Base-by-base conservation (phyloP, 164 flowering plant genomes). In the Aristolochia fimbriata region DNA sequence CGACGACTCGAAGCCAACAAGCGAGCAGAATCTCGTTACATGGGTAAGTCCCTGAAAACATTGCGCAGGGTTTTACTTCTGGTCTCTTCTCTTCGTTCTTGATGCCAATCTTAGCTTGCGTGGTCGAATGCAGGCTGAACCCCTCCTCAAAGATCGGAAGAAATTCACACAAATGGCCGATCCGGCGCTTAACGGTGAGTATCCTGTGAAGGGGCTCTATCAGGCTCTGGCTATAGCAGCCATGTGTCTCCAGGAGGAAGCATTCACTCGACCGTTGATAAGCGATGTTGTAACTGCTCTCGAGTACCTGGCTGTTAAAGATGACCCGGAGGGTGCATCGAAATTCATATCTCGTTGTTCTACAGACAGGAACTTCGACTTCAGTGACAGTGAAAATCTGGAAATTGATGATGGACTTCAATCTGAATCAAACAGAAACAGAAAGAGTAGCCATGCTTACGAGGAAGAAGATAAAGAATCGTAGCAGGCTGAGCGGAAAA, bases 201-300 rank as follows among this genome's bases (percentile, higher is more conserved):
- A 76, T 58, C 94, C 94, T 0, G 50, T 62, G 16, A 87, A 82
- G 75, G 85, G 74, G 56, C 78, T 89, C 8, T 78, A 82, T 77
- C 91, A 89, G 76, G 91, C 96, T 64, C 83, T 89, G 55, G 94
- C 91, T 21, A 71, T 86, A 16, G 88, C 96, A 63, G 91, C 96
- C 8, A 89, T 89, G 96, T 89, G 96, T 55, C 83, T 89, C n/a
- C 91, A 83, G 64, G 96, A 83, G 47, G 91, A 89, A 72, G 94
- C 87, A 19, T 31, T 58, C 16, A 79, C 82, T 8, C 74, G 96
- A n/a, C 96, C 96, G 21, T 69, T 78, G 60, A 89, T 89, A 31
- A 69, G 82, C n/a, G 91, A 89, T 55, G 94, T 89, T 4, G 91
- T 89, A 7, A 81, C 84, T 2, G 94, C 97, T 31, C 79, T 89